Percentiles rank a stretch among this genome's conserved stretches.
phyloP scores from a whole-genome alignment of 2,329 filamentous ascomycete species.

The Fusarium anguioides region DNA sequence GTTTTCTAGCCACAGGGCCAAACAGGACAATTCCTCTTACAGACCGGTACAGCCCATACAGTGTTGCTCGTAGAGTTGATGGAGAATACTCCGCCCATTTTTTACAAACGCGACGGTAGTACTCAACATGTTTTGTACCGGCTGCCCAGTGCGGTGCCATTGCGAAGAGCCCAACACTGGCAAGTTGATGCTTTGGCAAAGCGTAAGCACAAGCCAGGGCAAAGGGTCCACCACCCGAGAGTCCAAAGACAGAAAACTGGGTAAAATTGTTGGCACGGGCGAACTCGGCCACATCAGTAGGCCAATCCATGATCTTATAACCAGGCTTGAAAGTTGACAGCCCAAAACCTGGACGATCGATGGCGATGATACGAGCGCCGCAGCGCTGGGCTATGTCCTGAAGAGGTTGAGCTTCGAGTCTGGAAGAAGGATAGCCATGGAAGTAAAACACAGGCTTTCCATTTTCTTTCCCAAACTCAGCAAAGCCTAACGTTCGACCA shows the following conservation, averaged over 20 bases:
- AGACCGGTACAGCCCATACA: slow-evolving; percentile 5
- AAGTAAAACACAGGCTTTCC: slow-evolving; percentile 54
- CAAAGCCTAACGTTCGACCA: slow-evolving; percentile 55
- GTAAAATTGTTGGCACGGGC: slow-evolving; percentile 41
- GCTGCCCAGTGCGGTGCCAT: slow-evolving; percentile 51
- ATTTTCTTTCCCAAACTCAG: slow-evolving; percentile 50
- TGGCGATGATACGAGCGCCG: slow-evolving; percentile 50
- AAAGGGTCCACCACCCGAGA: slow-evolving; percentile 52
- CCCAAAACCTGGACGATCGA: slow-evolving; percentile 58
- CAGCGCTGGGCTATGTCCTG: slow-evolving; percentile 42
- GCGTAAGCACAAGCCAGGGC: slow-evolving; percentile 51
- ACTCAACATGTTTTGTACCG: slow-evolving; percentile 46
- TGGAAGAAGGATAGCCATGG: slow-evolving; percentile 57
- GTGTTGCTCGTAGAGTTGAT: slow-evolving; percentile 23
- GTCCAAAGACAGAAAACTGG: slow-evolving; percentile 50
- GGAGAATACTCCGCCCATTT: slow-evolving; percentile 42
- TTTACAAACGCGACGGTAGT: slow-evolving; percentile 32
- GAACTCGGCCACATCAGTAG: slow-evolving; percentile 49
- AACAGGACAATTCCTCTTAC: slow-evolving; percentile 25
- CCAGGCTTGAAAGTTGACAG: slow-evolving; percentile 51
- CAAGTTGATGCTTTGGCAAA: slow-evolving; percentile 46
- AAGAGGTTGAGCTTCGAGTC: slow-evolving; percentile 50
- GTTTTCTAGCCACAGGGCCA: background rate
- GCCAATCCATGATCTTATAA: slow-evolving; percentile 49
- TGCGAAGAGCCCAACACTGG: slow-evolving; percentile 53